phyloP scores from a whole-genome alignment of 495 filamentous ascomycete species.

The Neurospora hispaniola region DNA sequence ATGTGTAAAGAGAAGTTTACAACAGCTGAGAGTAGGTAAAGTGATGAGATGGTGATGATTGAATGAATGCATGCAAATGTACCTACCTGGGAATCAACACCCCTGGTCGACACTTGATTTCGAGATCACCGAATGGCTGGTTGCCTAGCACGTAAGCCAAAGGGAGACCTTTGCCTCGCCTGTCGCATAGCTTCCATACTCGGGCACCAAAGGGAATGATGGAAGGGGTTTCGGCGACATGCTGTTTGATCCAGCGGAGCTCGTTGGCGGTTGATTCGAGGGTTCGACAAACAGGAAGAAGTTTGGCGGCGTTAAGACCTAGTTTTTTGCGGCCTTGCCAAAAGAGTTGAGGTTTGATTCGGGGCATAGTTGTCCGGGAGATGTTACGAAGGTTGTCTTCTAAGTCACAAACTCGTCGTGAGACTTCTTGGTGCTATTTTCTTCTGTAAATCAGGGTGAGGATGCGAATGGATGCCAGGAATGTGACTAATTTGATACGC shows the following conservation, averaged over 20 bases:
- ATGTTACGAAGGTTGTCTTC: background rate
- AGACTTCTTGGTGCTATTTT: background rate
- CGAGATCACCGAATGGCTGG: slow-evolving; percentile 77
- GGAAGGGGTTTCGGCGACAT: slow-evolving; percentile 20
- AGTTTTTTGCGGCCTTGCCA: slow-evolving; percentile 41
- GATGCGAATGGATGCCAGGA: background rate
- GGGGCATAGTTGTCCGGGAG: slow-evolving; percentile 50
- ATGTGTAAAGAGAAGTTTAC: background rate
- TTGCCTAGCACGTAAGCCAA: slow-evolving; percentile 84
- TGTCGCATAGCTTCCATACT: slow-evolving; percentile 41
- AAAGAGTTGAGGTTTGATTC: slow-evolving; percentile 51
- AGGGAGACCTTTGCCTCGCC: slow-evolving; percentile 56
- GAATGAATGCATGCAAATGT: too few relatives aligned
- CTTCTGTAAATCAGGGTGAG: background rate
- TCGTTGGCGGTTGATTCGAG: slow-evolving; percentile 61
- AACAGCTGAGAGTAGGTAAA: background rate
- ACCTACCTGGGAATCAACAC: slow-evolving; percentile 74
- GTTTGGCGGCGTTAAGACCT: slow-evolving; percentile 48
- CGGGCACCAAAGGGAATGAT: slow-evolving; percentile 7
- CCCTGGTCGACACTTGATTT: slow-evolving; percentile 62
- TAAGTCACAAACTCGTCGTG: too few relatives aligned
- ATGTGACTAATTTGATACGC: background rate
- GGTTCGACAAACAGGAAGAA: slow-evolving; percentile 61
- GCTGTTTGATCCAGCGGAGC: slow-evolving; percentile 74
- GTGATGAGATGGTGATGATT: background rate